Base-by-base conservation (phyloP, 1,284 basidiomycete species). In the Earliella scabrosa region DNA sequence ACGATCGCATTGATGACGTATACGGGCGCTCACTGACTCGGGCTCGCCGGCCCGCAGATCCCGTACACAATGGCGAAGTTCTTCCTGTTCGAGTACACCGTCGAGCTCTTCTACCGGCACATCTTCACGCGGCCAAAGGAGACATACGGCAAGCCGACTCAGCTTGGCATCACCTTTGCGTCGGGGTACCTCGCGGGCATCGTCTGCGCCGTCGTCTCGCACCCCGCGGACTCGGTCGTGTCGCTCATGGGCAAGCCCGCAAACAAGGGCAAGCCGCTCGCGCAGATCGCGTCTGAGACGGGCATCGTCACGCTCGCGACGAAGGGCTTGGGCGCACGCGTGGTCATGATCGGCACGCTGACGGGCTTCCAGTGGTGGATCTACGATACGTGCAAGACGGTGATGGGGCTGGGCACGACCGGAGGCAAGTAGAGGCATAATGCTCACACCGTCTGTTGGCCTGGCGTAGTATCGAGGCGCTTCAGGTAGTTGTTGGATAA, bases 331-430 rank as follows among this genome's bases (percentile, higher is more conserved):
- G 87, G 87, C 52, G 90, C 90, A 32, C 81, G 90, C 79, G 87
- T 92, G 50, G 61, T 91, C 71, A 91, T 92, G 88, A 91, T 91
- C 56, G 85, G 85, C 81, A 89, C 88, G 45, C 76, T 90, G 64
- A 90, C 87, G 66, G 87, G 90, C 67, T 92, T 92, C 88, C 90
- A 92, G 79, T 92, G 90, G 90, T 92, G 90, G 90, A 92, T 92
- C 73, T 92, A 92, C 71, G 90, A 92, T 68, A 77, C 82, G 50
- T 92, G 91, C 83, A 93, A 92, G 81, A 61, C 82, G 27, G 71
- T 86, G 52, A 88, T 92, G 85, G 90, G 90, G 65, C 77, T 90
- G 70, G 90, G 90, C 54, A 93, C 90, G 47, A 91, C 90, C 32
- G 90, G 90, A 77, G 90, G 90, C 72, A 92, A 92, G 77, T 92